Evolutionary conservation across 164 flowering plant species (phyloP).

Genomic region (Taxillus chinensis): DNA sequence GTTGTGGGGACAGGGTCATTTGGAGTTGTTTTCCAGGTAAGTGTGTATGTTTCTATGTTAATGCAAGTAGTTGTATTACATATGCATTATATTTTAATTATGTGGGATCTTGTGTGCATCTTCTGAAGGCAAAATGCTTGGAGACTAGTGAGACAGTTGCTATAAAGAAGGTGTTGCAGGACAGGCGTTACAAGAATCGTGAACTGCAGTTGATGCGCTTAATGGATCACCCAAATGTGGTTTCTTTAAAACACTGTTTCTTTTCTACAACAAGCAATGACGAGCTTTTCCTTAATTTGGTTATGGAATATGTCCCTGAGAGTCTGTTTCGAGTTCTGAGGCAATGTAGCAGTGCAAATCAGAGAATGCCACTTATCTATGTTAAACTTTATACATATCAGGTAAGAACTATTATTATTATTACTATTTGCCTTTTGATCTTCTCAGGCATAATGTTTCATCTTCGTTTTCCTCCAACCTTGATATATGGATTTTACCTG

Average conservation of each 20-base stretch:
- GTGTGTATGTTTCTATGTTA: neutral
- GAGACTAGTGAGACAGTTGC: conserved; percentile 91
- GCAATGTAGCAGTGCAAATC: conserved; percentile 69
- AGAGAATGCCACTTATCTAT: conserved; percentile 88
- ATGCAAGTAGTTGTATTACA: neutral
- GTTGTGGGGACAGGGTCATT: conserved; percentile 95
- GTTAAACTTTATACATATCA: conserved; percentile 87
- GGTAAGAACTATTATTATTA: conserved; percentile 18
- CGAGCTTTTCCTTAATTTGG: conserved; percentile 85
- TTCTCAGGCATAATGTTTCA: neutral
- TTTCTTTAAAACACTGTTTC: conserved; percentile 85
- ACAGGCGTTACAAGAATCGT: conserved; percentile 86
- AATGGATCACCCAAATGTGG: conserved; percentile 91
- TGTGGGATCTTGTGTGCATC: neutral
- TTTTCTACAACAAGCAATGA: conserved; percentile 83
- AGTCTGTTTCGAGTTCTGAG: conserved; percentile 66
- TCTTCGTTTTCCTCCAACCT: neutral
- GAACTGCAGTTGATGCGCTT: conserved; percentile 89
- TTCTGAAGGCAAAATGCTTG: conserved; percentile 78
- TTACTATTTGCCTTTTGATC: neutral
- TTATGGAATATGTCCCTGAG: conserved; percentile 96
- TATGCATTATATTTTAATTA: neutral
- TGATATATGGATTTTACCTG: neutral
- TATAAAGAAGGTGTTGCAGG: conserved; percentile 90
- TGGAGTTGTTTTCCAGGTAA: conserved; percentile 90